Evolutionary conservation across 257 asterid species (phyloP).

Genomic region (Craterostigma plantagineum): DNA sequence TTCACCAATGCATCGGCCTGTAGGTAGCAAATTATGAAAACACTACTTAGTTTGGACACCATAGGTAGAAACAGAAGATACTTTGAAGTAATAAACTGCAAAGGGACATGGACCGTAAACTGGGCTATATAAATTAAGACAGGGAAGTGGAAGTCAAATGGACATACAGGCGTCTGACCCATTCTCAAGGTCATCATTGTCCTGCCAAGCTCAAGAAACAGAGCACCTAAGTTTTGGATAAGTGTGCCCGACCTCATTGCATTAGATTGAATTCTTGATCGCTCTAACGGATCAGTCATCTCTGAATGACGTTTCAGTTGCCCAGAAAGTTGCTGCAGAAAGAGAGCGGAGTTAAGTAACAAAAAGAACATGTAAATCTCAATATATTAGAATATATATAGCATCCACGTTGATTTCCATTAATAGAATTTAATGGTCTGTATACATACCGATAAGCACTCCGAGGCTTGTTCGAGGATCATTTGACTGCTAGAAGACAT

Average conservation of each 20-base stretch:
- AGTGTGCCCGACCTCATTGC: conserved; percentile 64
- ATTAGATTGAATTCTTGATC: conserved; percentile 56
- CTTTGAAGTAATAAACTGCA: background rate
- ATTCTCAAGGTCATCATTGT: conserved; percentile 72
- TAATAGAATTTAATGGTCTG: background rate
- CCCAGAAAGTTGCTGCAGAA: conserved; percentile 56
- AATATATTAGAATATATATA: background rate
- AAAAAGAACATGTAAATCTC: background rate
- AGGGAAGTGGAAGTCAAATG: conserved; percentile 7
- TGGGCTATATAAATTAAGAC: conserved; percentile 1
- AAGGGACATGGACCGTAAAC: no score
- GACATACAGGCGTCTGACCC: conserved; percentile 72
- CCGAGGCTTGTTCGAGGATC: conserved; percentile 45
- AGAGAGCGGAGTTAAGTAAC: background rate
- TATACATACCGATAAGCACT: conserved; percentile 66
- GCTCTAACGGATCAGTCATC: conserved; percentile 42
- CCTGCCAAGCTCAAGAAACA: conserved; percentile 91
- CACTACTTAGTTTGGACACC: conserved; percentile 1
- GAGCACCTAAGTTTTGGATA: conserved; percentile 64
- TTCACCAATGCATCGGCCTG: conserved; percentile 88
- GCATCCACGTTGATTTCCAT: no score
- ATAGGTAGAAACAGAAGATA: background rate
- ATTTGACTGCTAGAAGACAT: conserved; percentile 41
- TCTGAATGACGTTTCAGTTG: conserved; percentile 45
- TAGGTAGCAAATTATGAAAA: conserved; percentile 3